These are phyloP conservation scores for Aspergillus eucalypticola DNA, from an alignment of 2,329 filamentous ascomycete species.

Conservation along the genomic window DNA sequence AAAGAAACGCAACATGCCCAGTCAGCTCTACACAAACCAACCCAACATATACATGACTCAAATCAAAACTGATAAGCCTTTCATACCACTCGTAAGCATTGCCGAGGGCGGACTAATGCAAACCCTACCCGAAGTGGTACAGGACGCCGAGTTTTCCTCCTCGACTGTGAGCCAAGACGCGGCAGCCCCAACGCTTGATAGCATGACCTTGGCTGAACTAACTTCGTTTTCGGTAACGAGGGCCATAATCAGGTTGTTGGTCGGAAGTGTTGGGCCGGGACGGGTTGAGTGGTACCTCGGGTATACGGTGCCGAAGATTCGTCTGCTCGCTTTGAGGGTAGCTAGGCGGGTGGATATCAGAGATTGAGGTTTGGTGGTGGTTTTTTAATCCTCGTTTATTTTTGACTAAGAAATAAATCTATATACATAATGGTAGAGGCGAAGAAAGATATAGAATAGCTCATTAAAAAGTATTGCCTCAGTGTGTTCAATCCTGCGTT, in stretches of 20 bases:
- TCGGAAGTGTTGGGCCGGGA: background rate
- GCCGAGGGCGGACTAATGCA: no score
- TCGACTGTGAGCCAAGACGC: background rate
- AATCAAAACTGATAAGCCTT: no score
- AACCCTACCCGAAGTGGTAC: background rate
- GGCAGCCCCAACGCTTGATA: background rate
- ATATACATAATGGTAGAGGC: background rate
- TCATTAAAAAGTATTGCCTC: background rate
- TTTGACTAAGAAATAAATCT: background rate
- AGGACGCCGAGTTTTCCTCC: background rate
- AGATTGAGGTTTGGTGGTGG: background rate
- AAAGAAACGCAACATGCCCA: no score
- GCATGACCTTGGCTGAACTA: background rate
- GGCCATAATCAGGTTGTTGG: background rate
- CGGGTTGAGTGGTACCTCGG: background rate
- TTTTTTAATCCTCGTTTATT: background rate
- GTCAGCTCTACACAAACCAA: no score
- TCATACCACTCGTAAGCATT: no score
- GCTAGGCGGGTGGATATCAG: background rate
- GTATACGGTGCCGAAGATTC: background rate
- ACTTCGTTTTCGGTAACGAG: background rate
- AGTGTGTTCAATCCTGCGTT: background rate
- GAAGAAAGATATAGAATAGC: background rate
- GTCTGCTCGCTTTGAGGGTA: background rate
- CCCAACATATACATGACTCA: no score